Evolutionary conservation across 305 asterid genomes (phyloP).

Genomic region (Caryopteris hybrid): DNA sequence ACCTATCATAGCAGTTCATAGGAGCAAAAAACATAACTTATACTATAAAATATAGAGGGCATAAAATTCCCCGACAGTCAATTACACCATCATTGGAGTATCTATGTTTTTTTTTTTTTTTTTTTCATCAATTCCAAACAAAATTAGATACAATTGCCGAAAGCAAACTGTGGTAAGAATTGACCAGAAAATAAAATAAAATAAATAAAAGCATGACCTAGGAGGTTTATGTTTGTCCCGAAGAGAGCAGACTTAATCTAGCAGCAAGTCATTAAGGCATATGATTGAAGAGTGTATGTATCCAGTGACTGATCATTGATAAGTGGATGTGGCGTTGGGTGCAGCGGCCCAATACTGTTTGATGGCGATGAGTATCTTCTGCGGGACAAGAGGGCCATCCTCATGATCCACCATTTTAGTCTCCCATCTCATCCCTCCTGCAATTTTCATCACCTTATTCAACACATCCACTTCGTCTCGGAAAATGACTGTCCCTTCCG

Average conservation of each 20-base stretch:
- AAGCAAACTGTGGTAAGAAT: slow-evolving; percentile 6
- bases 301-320: slow-evolving; percentile 21
- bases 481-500: slow-evolving; percentile 68
- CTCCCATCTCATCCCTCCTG: slow-evolving; percentile 81
- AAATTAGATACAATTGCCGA: slow-evolving; percentile 24
- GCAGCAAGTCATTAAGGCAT: background rate
- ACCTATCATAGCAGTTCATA: too few relatives aligned
- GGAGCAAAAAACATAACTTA: too few relatives aligned
- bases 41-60: too few relatives aligned
- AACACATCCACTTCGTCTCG: slow-evolving; percentile 74
- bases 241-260: slow-evolving; percentile 5
- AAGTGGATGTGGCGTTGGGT: slow-evolving; percentile 30
- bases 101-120: too few relatives aligned
- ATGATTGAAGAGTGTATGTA: background rate
- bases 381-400: slow-evolving; percentile 86
- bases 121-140: slow-evolving; percentile 6
- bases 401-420: slow-evolving; percentile 73
- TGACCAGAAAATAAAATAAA: too few relatives aligned
- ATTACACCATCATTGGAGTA: too few relatives aligned
- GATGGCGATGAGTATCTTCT: slow-evolving; percentile 68
- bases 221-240: background rate
- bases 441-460: slow-evolving; percentile 70
- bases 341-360: slow-evolving; percentile 62
- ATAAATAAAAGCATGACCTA: slow-evolving; percentile 1
- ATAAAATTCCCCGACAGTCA: too few relatives aligned